These are phyloP conservation scores for Mrakiaceae sp. DNA, from an alignment of 1,284 basidiomycete genomes.

Conservation along the genomic window DNA sequence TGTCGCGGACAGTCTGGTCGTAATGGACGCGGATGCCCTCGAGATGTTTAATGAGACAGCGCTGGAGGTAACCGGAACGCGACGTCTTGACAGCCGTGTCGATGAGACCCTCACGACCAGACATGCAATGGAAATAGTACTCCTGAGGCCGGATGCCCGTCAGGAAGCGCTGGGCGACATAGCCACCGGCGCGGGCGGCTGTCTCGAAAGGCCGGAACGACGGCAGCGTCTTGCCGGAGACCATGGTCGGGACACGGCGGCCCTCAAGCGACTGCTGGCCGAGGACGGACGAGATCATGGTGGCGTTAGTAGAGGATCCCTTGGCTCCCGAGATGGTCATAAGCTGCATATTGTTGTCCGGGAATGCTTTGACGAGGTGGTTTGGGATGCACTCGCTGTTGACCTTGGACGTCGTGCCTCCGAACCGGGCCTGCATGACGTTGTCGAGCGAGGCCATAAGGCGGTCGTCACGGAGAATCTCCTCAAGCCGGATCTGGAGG, in stretches of 20 bases:
- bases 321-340: conserved; percentile 99
- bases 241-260: conserved; percentile 97
- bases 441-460: conserved; percentile 95
- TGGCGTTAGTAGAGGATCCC: conserved; percentile 92
- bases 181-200: conserved; percentile 94
- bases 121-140: conserved; percentile 99
- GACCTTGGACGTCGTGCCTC: conserved; percentile 76
- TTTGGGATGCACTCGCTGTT: conserved; percentile 83
- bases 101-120: conserved; percentile 95
- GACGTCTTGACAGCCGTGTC: conserved; percentile 99
- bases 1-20: conserved; percentile 94
- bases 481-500: conserved; percentile 55
- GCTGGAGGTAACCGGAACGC: conserved; percentile 94
- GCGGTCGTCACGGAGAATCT: conserved; percentile 90
- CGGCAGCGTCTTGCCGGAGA: conserved; percentile 95
- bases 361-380: conserved; percentile 82
- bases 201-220: conserved; percentile 98
- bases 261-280: conserved; percentile 98
- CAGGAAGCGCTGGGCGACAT: conserved; percentile 97
- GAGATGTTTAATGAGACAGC: conserved; percentile 96
- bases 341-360: conserved; percentile 98
- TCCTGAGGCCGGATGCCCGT: conserved; percentile 98
- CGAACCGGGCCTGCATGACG: conserved; percentile 81
- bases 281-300: conserved; percentile 92
- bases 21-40: conserved; percentile 95